Conservation (phyloP, 805 yeast species). For the Isabelozyma pseudorhagii region DNA sequence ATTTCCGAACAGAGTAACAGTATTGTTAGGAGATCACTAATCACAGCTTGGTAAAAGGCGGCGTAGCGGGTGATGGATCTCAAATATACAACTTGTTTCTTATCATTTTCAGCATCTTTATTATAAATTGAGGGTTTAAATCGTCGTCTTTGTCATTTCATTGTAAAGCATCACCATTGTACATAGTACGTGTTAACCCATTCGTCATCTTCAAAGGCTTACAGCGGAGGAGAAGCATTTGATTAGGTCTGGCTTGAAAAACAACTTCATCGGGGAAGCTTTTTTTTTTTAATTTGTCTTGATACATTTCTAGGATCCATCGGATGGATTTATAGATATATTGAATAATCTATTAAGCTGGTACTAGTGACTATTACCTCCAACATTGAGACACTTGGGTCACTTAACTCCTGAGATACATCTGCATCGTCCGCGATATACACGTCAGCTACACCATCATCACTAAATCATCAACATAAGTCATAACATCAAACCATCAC, state of each 20-base stretch:
- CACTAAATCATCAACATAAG: too few relatives aligned
- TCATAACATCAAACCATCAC: too few relatives aligned
- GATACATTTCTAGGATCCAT: not conserved
- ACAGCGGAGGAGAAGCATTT: too few relatives aligned
- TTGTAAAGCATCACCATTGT: not conserved
- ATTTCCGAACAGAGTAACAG: not conserved
- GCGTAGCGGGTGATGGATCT: not conserved
- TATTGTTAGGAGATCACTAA: not conserved
- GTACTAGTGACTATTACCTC: not conserved
- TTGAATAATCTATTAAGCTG: not conserved
- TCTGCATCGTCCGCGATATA: too few relatives aligned
- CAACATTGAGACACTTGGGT: too few relatives aligned
- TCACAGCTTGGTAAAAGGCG: not conserved
- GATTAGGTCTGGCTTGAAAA: too few relatives aligned
- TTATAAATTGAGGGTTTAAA: not conserved
- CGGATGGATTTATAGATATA: conserved; percentile 1
- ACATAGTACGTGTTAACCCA: not conserved
- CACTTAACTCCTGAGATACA: too few relatives aligned
- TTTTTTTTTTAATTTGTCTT: too few relatives aligned
- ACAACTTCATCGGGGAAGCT: too few relatives aligned
- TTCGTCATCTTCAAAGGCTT: not conserved
- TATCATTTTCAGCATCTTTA: not conserved
- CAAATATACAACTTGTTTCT: not conserved
- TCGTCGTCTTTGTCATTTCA: not conserved
- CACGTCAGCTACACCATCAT: too few relatives aligned